Conservation (phyloP, 228 moss, liverwort and hornwort species). For the Sphagnum fallax region DNA sequence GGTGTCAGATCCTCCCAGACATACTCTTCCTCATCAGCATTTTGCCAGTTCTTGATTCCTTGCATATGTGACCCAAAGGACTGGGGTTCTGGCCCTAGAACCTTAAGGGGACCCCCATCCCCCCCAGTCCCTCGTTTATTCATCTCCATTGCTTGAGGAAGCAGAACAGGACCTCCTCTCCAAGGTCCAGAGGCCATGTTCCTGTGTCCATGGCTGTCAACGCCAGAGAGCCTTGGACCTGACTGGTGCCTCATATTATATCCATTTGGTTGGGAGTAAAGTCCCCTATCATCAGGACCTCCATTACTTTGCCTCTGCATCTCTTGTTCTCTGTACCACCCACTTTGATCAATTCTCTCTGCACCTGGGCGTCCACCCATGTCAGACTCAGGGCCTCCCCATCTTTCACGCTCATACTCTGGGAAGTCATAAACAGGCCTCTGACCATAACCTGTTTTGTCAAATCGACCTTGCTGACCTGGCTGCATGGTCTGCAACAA, state of each 20-base stretch:
- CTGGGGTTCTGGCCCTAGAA: constrained; percentile 12
- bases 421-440: constrained; percentile 35
- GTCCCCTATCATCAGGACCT: constrained; percentile 22
- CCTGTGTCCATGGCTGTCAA: constrained; percentile 68
- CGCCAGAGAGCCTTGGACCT: constrained; percentile 38
- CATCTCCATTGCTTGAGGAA: constrained; percentile 29
- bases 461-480: constrained; percentile 53
- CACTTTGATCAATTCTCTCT: constrained; percentile 39
- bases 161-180: constrained; percentile 48
- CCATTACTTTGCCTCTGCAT: constrained; percentile 31
- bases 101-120: constrained; percentile 5
- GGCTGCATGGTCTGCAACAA: constrained; percentile 30
- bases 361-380: constrained; percentile 16
- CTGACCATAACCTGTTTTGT: constrained; percentile 44
- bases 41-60: constrained; percentile 46
- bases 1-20: constrained; percentile 88
- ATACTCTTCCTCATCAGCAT: constrained; percentile 86
- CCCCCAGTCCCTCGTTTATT: constrained; percentile 20
- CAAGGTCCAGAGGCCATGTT: constrained; percentile 32
- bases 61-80: constrained; percentile 11
- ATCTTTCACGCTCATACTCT: constrained; percentile 49
- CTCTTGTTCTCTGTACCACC: constrained; percentile 48
- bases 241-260: constrained; percentile 56
- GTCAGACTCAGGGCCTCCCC: constrained; percentile 35
- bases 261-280: constrained; percentile 66